phyloP scores from a whole-genome alignment of 106 monocot genomes.

The Phalaenopsis equestris region DNA sequence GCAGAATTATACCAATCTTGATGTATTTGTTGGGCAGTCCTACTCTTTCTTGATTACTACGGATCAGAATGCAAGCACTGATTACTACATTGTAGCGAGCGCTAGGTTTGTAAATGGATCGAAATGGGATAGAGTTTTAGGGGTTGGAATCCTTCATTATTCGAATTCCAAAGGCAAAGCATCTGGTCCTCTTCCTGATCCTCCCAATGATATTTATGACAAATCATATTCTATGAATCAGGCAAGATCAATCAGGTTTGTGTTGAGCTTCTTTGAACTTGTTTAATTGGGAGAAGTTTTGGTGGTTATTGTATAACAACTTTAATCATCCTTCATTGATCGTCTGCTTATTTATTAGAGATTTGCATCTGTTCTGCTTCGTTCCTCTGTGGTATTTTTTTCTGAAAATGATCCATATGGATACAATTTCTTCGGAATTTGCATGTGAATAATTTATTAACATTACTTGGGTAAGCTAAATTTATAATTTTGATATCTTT shows the following conservation, averaged over 20 bases:
- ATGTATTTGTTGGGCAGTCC: conserved; percentile 71
- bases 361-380: too few species aligned
- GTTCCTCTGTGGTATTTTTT: too few species aligned
- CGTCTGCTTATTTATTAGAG: too few species aligned
- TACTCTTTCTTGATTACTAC: conserved; percentile 74
- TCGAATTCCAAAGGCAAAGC: conserved; percentile 61
- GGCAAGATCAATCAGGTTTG: conserved; percentile 33
- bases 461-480: too few species aligned
- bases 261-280: neutral
- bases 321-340: too few species aligned
- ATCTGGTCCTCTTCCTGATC: conserved; percentile 34
- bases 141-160: conserved; percentile 64
- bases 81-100: conserved; percentile 76
- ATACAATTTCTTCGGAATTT: too few species aligned
- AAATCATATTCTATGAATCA: conserved; percentile 37
- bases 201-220: conserved; percentile 33
- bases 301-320: too few species aligned
- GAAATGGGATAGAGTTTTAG: conserved; percentile 52
- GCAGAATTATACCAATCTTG: conserved; percentile 52
- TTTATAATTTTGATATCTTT: neutral
- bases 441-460: too few species aligned
- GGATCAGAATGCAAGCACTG: conserved; percentile 78
- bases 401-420: too few species aligned
- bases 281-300: neutral
- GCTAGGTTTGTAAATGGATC: conserved; percentile 68